Base-by-base conservation (phyloP, 140 eudicot genomes). In the Oenanthe javanica region DNA sequence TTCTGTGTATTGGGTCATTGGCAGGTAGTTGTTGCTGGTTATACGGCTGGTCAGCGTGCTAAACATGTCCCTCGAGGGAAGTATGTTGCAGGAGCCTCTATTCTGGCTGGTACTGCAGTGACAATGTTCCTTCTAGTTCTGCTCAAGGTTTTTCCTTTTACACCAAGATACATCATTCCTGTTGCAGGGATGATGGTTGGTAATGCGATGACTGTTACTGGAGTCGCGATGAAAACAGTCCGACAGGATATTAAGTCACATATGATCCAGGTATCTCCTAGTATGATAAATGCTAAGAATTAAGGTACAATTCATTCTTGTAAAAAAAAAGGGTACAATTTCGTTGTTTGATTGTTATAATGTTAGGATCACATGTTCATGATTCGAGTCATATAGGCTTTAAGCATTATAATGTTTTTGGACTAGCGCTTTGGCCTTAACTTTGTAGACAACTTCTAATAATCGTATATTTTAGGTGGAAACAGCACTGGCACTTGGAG, bases 151-250 rank as follows among this genome's bases (percentile, higher is more conserved):
- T 94, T 94, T 55, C 98, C 97, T 4, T 94, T 91, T 82, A 94
- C 98, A 27, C 98, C 98, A 6, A 89, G 90, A 64, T 94, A 94
- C 77, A 94, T 94, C 10, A 94, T 94, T 80, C 98, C 97, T 1
- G 90, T 94, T 6, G 96, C 98, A 10, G 97, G 97, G 38, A 92
- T 92, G 97, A 92, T 92, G 97, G 97, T 92, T 27, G 96, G 97
- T 13, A 92, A 94, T 82, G 84, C 98, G 5, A 94, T 94, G 98
- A 94, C 97, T 0, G 97, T 92, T 38, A 91, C 98, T 18, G 97
- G 98, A 14, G 97, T 94, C 11, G 90, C 97, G 8, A 92, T 92
- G 97, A 92, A 94, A 77, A 86, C 90, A 77, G 86, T 94, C 57
- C 90, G 97, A 0, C 96, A 94, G 79, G 97, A 94, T 82, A 92